phyloP scores from a whole-genome alignment of 768 basidiomycete genomes.

The Xanthoconium stramineum region DNA sequence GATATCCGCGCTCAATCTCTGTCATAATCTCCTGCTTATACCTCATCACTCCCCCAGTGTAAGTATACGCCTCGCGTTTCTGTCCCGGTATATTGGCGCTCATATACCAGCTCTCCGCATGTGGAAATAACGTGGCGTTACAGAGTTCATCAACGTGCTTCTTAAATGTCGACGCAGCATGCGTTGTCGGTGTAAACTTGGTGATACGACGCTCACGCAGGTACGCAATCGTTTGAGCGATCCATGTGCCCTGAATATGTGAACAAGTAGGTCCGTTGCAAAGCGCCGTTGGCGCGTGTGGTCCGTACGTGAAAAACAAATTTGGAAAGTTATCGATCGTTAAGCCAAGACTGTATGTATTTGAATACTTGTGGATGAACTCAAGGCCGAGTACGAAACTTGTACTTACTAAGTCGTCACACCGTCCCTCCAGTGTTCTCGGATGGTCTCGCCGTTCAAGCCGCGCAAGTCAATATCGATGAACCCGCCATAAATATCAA shows the following conservation, averaged over 20 bases:
- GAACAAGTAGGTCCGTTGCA: slow-evolving; percentile 9
- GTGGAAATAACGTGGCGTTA: background rate
- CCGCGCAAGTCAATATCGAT: slow-evolving; percentile 11
- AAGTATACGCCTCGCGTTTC: slow-evolving; percentile 9
- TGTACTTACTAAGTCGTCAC: slow-evolving; percentile 13
- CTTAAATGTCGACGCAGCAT: slow-evolving; percentile 9
- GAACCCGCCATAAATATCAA: slow-evolving; percentile 9
- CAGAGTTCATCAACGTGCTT: slow-evolving; percentile 4
- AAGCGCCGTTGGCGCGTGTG: slow-evolving; percentile 10
- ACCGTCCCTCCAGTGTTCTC: slow-evolving; percentile 11
- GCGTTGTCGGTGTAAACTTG: slow-evolving; percentile 10
- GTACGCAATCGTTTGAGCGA: slow-evolving; percentile 8
- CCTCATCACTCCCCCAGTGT: background rate
- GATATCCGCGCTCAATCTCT: slow-evolving; percentile 11
- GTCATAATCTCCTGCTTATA: slow-evolving; percentile 3
- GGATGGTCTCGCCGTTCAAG: slow-evolving; percentile 1
- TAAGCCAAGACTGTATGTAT: slow-evolving; percentile 9
- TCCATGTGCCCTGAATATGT: slow-evolving; percentile 6
- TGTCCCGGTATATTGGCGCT: slow-evolving; percentile 11
- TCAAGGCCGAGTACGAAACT: background rate
- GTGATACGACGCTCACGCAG: slow-evolving; percentile 10
- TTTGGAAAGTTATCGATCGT: slow-evolving; percentile 17
- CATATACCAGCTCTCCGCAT: slow-evolving; percentile 3
- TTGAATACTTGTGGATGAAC: too few species aligned
- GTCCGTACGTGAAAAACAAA: slow-evolving; percentile 9